Evolutionary conservation across 2,329 filamentous ascomycete genomes (phyloP).

Genomic region (Diaporthe sp.): DNA sequence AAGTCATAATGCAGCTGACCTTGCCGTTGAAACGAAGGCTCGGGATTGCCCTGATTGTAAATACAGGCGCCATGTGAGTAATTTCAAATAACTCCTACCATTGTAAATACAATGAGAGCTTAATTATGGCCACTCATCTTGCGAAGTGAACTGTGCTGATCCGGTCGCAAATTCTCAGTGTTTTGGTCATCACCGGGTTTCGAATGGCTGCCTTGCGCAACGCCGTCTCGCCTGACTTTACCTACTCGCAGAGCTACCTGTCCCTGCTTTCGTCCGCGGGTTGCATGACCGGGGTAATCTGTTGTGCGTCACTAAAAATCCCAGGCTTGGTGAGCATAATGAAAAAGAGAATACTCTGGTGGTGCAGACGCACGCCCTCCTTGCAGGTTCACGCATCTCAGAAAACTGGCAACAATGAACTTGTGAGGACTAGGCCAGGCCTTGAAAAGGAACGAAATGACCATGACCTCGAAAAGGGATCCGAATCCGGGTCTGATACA

Average conservation of each 20-base stretch:
- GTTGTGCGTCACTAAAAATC: conserved; percentile 15
- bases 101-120: too few relatives aligned
- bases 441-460: neutral
- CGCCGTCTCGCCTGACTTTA: conserved; percentile 32
- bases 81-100: too few relatives aligned
- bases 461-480: neutral
- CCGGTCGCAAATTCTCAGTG: too few relatives aligned
- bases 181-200: conserved; percentile 25
- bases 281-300: conserved; percentile 25
- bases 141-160: too few relatives aligned
- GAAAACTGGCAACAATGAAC: too few relatives aligned
- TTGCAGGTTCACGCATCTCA: neutral
- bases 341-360: neutral
- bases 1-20: neutral
- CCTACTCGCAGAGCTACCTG: conserved; percentile 27
- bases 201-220: conserved; percentile 10
- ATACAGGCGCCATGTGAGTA: conserved; percentile 20
- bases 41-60: too few relatives aligned
- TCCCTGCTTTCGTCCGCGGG: neutral
- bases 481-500: neutral
- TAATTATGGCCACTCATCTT: too few relatives aligned
- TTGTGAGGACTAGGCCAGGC: too few relatives aligned
- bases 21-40: too few relatives aligned
- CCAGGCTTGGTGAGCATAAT: neutral
- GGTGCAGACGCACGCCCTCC: too few relatives aligned